A percentile compares a stretch with the other conserved stretches of the same genome.
Conservation (phyloP, 2,329 filamentous ascomycete genomes). For the Scedosporium dehoogii region DNA sequence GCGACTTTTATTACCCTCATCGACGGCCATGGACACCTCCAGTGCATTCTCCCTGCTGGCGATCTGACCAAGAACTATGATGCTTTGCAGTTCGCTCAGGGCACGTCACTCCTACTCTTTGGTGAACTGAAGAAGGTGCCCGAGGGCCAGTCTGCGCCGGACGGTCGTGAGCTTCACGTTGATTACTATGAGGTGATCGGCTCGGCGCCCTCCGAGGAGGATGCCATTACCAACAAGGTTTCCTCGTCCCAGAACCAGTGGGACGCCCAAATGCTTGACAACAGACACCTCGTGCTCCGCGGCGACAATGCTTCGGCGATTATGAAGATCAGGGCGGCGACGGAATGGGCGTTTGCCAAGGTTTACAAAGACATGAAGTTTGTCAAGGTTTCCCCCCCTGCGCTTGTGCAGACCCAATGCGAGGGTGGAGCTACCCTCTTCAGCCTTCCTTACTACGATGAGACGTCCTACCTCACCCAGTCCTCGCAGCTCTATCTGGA, state of each 20-base stretch:
- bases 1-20: conserved; percentile 78
- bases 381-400: conserved; percentile 78
- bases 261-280: conserved; percentile 63
- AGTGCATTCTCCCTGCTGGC: conserved; percentile 69
- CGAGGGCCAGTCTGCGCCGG: conserved; percentile 65
- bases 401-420: conserved; percentile 89
- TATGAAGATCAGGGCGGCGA: conserved; percentile 75
- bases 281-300: conserved; percentile 75
- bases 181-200: conserved; percentile 80
- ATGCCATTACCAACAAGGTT: conserved; percentile 78
- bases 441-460: conserved; percentile 78
- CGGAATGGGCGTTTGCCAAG: conserved; percentile 71
- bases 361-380: conserved; percentile 68
- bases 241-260: conserved; percentile 34
- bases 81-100: conserved; percentile 72
- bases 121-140: conserved; percentile 80
- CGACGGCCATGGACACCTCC: conserved; percentile 70
- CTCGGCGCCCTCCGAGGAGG: conserved; percentile 73
- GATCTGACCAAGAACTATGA: conserved; percentile 87
- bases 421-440: conserved; percentile 90
- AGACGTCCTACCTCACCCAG: conserved; percentile 89
- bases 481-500: conserved; percentile 97
- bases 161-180: conserved; percentile 79
- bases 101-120: conserved; percentile 76
- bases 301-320: conserved; percentile 76